Evolutionary conservation across 164 flowering plant genomes (phyloP).

Genomic region (Euptelea pleiosperma): DNA sequence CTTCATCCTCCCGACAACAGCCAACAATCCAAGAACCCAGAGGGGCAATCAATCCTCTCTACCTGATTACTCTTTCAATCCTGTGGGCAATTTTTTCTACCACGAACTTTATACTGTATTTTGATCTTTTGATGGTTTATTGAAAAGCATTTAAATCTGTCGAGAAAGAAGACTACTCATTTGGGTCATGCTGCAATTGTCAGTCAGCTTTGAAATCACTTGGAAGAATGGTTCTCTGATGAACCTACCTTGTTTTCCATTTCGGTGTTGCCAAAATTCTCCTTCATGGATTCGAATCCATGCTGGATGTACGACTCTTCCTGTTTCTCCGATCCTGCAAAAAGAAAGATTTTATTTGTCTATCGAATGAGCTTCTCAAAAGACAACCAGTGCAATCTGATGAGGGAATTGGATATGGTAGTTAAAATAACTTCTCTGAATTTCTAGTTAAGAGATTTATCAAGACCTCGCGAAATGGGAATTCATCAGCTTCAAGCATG

Average conservation of each 20-base stretch:
- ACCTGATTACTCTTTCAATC: not conserved
- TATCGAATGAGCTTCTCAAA: not conserved
- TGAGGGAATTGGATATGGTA: not conserved
- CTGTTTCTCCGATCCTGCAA: conserved; percentile 63
- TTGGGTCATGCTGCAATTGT: conserved; percentile 4
- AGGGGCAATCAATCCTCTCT: conserved; percentile 11
- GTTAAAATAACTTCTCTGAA: too few relatives aligned
- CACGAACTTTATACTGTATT: not conserved
- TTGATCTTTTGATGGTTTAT: not conserved
- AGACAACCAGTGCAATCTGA: not conserved
- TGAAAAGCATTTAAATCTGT: not conserved
- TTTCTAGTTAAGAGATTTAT: not conserved
- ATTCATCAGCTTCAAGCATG: conserved; percentile 40
- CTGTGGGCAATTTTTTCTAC: not conserved
- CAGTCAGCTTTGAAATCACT: conserved; percentile 1
- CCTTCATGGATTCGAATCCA: conserved; percentile 57
- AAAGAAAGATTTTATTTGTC: not conserved
- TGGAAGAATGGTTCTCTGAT: conserved; percentile 25
- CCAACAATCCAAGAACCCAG: conserved; percentile 3
- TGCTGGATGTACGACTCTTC: conserved; percentile 60
- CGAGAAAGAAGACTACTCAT: not conserved
- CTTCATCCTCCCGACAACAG: not conserved
- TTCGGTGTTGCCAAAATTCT: conserved; percentile 30
- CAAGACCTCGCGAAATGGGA: conserved; percentile 34
- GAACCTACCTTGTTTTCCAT: conserved; percentile 31